These are phyloP conservation scores for Podila minutissima DNA, from an alignment of 192 early-diverging fungal species.

Conservation along the genomic window DNA sequence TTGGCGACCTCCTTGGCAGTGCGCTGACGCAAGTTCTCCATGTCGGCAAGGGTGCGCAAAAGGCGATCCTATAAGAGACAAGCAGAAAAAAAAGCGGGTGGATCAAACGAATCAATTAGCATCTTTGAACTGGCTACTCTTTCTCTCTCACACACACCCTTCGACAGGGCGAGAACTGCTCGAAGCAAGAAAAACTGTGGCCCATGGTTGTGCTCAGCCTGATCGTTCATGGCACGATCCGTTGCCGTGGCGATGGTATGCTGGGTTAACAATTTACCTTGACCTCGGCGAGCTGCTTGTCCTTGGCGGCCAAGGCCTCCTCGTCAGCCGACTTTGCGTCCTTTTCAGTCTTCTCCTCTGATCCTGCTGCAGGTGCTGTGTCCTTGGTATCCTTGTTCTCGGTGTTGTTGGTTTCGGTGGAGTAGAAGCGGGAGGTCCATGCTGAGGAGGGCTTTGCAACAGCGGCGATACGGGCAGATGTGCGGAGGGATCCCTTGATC, in stretches of 20 bases:
- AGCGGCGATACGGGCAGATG: conserved; percentile 1
- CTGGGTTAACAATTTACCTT: conserved; percentile 62
- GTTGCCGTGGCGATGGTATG: no score
- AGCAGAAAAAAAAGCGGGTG: background rate
- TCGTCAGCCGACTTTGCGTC: conserved; percentile 36
- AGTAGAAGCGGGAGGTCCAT: conserved; percentile 47
- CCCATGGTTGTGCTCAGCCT: no score
- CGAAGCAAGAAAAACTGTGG: no score
- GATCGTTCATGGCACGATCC: no score
- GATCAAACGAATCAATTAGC: background rate
- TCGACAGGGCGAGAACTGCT: no score
- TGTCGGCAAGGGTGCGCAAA: conserved; percentile 92
- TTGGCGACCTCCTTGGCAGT: conserved; percentile 86
- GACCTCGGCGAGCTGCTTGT: conserved; percentile 82
- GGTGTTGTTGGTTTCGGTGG: conserved; percentile 52
- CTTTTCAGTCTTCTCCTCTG: conserved; percentile 10
- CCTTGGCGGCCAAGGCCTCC: conserved; percentile 69
- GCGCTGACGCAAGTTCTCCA: conserved; percentile 94
- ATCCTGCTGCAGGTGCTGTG: conserved; percentile 25
- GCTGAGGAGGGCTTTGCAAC: conserved; percentile 12
- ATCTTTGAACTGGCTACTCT: no score
- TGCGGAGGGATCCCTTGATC: conserved; percentile 2
- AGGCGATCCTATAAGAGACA: conserved; percentile 79
- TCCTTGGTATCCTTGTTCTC: conserved; percentile 28
- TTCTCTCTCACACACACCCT: no score